A percentile compares a stretch with the other conserved stretches of the same genome.
Conservation (phyloP, 805 yeast genomes). For the Ascoidea rubescens region DNA sequence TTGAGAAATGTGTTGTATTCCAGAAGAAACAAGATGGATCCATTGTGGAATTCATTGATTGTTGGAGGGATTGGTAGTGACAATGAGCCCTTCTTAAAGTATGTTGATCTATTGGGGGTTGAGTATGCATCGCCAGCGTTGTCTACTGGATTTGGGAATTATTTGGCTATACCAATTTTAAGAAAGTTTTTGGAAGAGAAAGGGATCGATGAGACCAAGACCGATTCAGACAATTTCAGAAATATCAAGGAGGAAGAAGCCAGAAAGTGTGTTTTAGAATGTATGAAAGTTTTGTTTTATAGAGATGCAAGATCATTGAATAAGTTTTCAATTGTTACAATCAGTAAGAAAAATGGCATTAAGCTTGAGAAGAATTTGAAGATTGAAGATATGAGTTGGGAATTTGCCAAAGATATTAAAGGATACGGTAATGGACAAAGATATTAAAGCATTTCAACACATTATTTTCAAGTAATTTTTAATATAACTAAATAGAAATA, state of each 20-base stretch:
- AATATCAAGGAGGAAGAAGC: conserved; percentile 67
- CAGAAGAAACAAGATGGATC: conserved; percentile 88
- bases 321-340: conserved; percentile 66
- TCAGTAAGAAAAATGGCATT: conserved; percentile 50
- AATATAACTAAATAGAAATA: too few relatives aligned
- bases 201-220: conserved; percentile 14
- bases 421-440: conserved; percentile 68
- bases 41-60: conserved; percentile 86
- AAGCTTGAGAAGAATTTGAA: conserved; percentile 50
- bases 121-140: conserved; percentile 77
- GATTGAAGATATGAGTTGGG: conserved; percentile 76
- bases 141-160: conserved; percentile 95
- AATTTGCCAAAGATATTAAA: conserved; percentile 71
- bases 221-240: conserved; percentile 32
- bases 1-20: conserved; percentile 71
- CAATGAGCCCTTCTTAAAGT: conserved; percentile 60
- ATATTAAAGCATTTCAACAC: conserved; percentile 1
- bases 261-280: conserved; percentile 57
- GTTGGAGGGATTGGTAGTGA: conserved; percentile 81
- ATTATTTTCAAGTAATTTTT: too few relatives aligned
- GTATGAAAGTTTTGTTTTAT: conserved; percentile 90
- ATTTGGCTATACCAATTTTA: conserved; percentile 83
- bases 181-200: conserved; percentile 75
- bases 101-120: conserved; percentile 86
- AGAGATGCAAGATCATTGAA: conserved; percentile 93